Evolutionary conservation across 2,329 filamentous ascomycete genomes (phyloP), one percentile per base, ranked within the genome.

Genomic region (Thelonectria rubi): DNA sequence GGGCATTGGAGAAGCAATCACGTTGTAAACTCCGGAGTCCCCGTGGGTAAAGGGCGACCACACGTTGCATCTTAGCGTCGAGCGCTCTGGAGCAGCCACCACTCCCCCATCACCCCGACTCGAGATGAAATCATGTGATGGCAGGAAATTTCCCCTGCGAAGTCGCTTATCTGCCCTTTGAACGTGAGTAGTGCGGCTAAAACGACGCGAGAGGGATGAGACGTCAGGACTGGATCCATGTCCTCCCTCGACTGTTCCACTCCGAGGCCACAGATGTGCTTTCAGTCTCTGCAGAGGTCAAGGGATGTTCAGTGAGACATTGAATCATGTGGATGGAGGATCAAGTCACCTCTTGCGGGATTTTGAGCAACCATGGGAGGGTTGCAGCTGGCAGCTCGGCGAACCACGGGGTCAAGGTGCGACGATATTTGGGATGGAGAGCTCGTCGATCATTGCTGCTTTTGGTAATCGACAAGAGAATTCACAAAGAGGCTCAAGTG

Each of bases 41-140:
- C 54, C 26, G 18, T 56, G 26, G 45, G 46, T 15, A 26, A 55
- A 37, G 39, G 12, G 17, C 17, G 54, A 17, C 46, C 53, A 55
- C 37, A 56, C 54, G 54, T 56, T 56, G 54, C 54, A 56, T 50
- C 45, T 39, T 18, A 14, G 54, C 47, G 54, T 37, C 54, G 45
- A 50, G n/a, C 45, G 30, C 20, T 37, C 47, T 20, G 30, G 47
- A 39, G 47, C 39, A 43, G 15, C 18, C 14, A 11, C 37, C 34
- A 17, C 47, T 24, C 17, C n/a, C n/a, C n/a, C 24, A 56, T 24
- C 20, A 45, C 34, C 26, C 17, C 10, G 15, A 20, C 45, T 39
- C 53, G 34, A 45, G 21, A 50, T 32, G 24, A 50, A 40, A 56
- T 56, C 46, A 40, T 47, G 54, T 56, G 45, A 56, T 50, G 34